Evolutionary conservation across 108 stramenopile species (phyloP).

Genomic region (Skeletonema costatum): DNA sequence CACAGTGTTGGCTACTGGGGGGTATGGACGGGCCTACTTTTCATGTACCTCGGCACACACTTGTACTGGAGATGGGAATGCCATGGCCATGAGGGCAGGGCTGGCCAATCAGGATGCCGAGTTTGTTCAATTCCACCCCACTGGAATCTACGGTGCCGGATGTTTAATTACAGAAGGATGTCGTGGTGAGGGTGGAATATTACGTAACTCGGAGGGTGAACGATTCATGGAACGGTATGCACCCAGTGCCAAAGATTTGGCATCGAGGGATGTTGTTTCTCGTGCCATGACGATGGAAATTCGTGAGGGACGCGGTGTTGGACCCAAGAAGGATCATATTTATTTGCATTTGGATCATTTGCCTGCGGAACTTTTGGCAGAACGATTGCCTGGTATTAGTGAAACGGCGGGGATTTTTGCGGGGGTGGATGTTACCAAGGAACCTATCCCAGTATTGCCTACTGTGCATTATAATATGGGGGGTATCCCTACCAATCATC

Average conservation of each 20-base stretch:
- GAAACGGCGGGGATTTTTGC: conserved; percentile 99
- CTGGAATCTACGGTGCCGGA: conserved; percentile 99
- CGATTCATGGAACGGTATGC: conserved; percentile 99
- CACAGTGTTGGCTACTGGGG: conserved; percentile 98
- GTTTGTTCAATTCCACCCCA: conserved; percentile 99
- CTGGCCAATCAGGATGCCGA: conserved; percentile 96
- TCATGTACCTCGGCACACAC: conserved; percentile 98
- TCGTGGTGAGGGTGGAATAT: conserved; percentile 98
- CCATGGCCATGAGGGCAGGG: conserved; percentile 94
- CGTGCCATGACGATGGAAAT: conserved; percentile 99
- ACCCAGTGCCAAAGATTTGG: conserved; percentile 99
- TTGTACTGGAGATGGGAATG: conserved; percentile 98
- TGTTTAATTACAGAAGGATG: conserved; percentile 99
- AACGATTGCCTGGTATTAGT: conserved; percentile 97
- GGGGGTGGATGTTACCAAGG: conserved; percentile 99
- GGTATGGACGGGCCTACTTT: conserved; percentile 98
- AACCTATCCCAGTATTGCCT: conserved; percentile 97
- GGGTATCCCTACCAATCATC: conserved; percentile 95
- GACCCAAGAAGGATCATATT: conserved; percentile 96
- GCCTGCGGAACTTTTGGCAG: conserved; percentile 95
- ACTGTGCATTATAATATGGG: conserved; percentile 96
- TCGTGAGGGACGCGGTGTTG: conserved; percentile 98
- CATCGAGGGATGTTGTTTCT: conserved; percentile 96
- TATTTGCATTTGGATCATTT: conserved; percentile 99
- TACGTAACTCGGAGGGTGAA: conserved; percentile 97